A percentile compares a stretch with the other conserved stretches of the same genome.
Conservation (phyloP, 2,329 filamentous ascomycete species). For the Epicoccum sorghinum region DNA sequence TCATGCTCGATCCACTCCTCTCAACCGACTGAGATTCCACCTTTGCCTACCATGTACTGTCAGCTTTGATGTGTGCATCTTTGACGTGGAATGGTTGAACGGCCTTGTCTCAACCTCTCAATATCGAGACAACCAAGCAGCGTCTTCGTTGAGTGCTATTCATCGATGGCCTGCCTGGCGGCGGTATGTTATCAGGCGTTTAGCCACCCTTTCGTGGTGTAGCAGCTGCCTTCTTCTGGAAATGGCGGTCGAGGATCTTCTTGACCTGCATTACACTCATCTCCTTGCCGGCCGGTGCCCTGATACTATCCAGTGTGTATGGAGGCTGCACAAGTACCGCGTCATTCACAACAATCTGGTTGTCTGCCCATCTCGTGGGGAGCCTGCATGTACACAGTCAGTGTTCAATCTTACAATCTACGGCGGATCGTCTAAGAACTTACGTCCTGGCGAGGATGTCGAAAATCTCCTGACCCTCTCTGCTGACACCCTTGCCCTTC, state of each 20-base stretch:
- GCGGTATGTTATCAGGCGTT: neutral
- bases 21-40: no score
- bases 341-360: conserved; percentile 66
- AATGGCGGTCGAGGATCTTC: conserved; percentile 54
- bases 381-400: conserved; percentile 41
- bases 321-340: conserved; percentile 64
- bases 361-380: conserved; percentile 65
- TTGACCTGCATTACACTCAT: conserved; percentile 51
- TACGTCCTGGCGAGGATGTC: conserved; percentile 65
- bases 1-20: no score
- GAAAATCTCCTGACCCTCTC: conserved; percentile 68
- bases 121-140: no score
- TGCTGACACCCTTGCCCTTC: conserved; percentile 65
- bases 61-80: no score
- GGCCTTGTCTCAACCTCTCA: no score
- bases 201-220: conserved; percentile 17
- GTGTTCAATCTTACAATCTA: neutral
- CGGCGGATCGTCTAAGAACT: conserved; percentile 21
- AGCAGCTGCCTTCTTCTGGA: conserved; percentile 47
- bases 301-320: conserved; percentile 63
- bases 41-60: no score
- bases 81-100: no score
- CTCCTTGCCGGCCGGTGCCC: conserved; percentile 51
- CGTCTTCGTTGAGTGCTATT: neutral
- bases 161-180: neutral